Conservation (phyloP, 2,329 filamentous ascomycete species). For the Thelonectria discophora region DNA sequence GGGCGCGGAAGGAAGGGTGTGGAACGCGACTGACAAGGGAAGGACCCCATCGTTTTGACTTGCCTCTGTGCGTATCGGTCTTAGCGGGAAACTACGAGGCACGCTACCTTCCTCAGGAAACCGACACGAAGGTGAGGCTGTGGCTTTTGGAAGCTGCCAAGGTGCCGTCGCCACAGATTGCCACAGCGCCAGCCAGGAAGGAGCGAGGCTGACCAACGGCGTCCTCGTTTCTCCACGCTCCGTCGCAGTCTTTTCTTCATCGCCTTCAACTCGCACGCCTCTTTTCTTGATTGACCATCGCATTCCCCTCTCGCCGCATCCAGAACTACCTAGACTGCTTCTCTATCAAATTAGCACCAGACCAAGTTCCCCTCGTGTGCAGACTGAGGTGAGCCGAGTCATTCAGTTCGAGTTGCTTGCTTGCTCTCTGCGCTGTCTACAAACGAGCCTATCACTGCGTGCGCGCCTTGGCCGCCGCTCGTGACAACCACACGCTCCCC, state of each 20-base stretch:
- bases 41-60: too few species aligned
- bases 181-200: constrained; percentile 12
- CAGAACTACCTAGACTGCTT: background rate
- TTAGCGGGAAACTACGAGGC: background rate
- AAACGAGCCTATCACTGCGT: constrained; percentile 38
- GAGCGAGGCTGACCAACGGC: constrained; percentile 18
- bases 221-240: constrained; percentile 31
- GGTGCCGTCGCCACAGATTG: constrained; percentile 1
- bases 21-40: constrained; percentile 13
- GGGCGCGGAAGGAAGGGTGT: constrained; percentile 2
- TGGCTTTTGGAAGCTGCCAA: constrained; percentile 12
- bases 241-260: constrained; percentile 27
- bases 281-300: constrained; percentile 16
- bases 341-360: constrained; percentile 10
- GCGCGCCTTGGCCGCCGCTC: constrained; percentile 43
- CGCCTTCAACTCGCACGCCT: constrained; percentile 20
- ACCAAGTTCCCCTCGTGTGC: constrained; percentile 30
- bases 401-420: constrained; percentile 44
- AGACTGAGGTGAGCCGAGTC: constrained; percentile 46
- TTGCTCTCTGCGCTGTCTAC: constrained; percentile 37
- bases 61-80: background rate
- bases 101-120: too few species aligned
- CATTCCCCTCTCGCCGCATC: constrained; percentile 20
- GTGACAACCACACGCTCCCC: constrained; percentile 42
- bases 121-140: background rate